Evolutionary conservation across 306 rosid genomes (phyloP), one percentile per base, ranked within the genome.

Genomic region (Lathyrus aphaca): DNA sequence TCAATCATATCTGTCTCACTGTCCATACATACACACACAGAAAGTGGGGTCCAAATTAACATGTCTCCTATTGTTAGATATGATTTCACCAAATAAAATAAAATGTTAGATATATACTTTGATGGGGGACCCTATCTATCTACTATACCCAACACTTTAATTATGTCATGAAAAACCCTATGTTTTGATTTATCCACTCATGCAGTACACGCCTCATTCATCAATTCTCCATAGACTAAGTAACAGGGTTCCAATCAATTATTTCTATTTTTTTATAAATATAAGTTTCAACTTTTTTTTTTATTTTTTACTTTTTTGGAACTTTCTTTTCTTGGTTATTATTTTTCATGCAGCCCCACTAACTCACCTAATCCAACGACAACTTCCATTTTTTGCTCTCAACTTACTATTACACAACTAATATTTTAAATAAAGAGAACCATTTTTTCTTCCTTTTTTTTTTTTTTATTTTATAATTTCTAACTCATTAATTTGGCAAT

Each of bases 341-440:
- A 44, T 78, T 80, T 79, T 72, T 73, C 68, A 18, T 6, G 21
- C 10, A 64, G 84, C 66, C 89, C 91, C 86, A 82, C 90, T 69
- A 6, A n/a, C 74, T 75, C 82, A 82, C 89, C 91, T 44, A 90
- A 82, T 80, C 85, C 39, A 61, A 49, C 21, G 39, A 80, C 83
- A 77, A 39, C 46, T 53, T 43, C 71, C 83, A 12, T 18, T 13
- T 80, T 69, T 80, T 78, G 19, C 78, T 77, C 76, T 48, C 42
- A 46, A 6, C 19, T 19, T 32, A 57, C 11, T 27, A 7, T 44
- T 21, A 42, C 10, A 51, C 12, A 38, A 6, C 21, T 39, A 50
- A 32, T 39, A 51, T 14, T 62, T 23, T 60, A 59, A 42, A 60
- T 17, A 43, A 13, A 5, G 17, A 18, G 14, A 35, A 2, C 43